These are phyloP conservation scores for Pezicula radicicola DNA, from an alignment of 2,329 filamentous ascomycete species.

Conservation along the genomic window DNA sequence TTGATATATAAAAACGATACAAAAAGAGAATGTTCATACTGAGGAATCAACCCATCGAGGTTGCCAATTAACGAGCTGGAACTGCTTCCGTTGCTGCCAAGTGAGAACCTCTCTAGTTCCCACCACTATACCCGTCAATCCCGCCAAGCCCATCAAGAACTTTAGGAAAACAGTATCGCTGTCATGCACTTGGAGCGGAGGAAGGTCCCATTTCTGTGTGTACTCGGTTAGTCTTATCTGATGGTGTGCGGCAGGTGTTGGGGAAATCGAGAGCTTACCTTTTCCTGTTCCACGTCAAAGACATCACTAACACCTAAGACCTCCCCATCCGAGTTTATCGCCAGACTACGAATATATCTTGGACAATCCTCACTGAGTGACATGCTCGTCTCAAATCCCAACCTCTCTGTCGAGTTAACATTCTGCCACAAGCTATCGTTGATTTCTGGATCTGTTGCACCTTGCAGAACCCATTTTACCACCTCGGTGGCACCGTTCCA, in stretches of 20 bases:
- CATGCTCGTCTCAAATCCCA: background rate
- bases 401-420: background rate
- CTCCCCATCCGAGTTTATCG: background rate
- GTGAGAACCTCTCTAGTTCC: slow-evolving; percentile 1
- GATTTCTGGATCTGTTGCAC: slow-evolving; percentile 3
- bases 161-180: slow-evolving; percentile 8
- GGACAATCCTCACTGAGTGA: background rate
- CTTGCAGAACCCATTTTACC: slow-evolving; percentile 42
- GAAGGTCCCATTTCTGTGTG: slow-evolving; percentile 11
- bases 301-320: background rate
- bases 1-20: background rate
- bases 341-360: background rate
- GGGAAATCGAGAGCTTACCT: background rate
- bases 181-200: slow-evolving; percentile 14
- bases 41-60: too few relatives aligned
- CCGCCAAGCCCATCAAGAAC: slow-evolving; percentile 6
- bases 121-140: slow-evolving; percentile 4
- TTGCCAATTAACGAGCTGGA: background rate
- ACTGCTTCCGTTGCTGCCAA: background rate
- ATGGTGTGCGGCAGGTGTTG: background rate
- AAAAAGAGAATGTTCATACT: background rate
- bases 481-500: slow-evolving; percentile 49
- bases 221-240: too few relatives aligned
- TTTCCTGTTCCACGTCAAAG: background rate
- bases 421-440: background rate